phyloP scores from a whole-genome alignment of 2,329 filamentous ascomycete genomes.

The Sporothrix curviconia region DNA sequence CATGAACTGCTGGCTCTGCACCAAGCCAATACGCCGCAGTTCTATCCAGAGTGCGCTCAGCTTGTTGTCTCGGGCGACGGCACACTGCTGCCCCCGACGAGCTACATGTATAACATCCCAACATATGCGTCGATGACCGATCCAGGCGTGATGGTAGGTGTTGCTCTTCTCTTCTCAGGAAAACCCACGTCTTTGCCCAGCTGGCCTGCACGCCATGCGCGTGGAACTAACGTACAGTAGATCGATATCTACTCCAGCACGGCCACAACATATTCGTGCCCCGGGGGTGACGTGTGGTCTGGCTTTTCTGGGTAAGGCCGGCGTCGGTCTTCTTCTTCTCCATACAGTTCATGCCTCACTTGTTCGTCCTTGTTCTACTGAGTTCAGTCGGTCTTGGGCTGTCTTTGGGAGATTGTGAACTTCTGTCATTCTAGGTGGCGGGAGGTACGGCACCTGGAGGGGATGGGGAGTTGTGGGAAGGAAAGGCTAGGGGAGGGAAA shows the following conservation, averaged over 20 bases:
- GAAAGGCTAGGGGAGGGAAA: too few relatives aligned
- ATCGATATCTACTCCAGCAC: slow-evolving; percentile 42
- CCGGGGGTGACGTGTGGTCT: slow-evolving; percentile 44
- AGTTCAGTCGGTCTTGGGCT: too few relatives aligned
- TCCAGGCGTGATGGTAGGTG: slow-evolving; percentile 32
- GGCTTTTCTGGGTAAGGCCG: too few relatives aligned
- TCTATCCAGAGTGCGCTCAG: slow-evolving; percentile 53
- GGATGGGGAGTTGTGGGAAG: too few relatives aligned
- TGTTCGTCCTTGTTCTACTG: too few relatives aligned
- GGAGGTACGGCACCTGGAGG: too few relatives aligned
- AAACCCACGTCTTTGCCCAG: background rate
- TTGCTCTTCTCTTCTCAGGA: background rate
- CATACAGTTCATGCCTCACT: too few relatives aligned
- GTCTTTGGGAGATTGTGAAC: too few relatives aligned
- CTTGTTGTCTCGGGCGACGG: slow-evolving; percentile 44
- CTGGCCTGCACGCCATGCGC: background rate
- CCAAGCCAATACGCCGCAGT: slow-evolving; percentile 44
- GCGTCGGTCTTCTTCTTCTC: too few relatives aligned
- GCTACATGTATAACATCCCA: slow-evolving; percentile 40
- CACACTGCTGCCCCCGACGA: slow-evolving; percentile 33
- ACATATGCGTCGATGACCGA: slow-evolving; percentile 38
- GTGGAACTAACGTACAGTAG: slow-evolving; percentile 19
- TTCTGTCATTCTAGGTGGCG: too few relatives aligned
- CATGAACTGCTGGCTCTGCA: slow-evolving; percentile 52
- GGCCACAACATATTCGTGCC: slow-evolving; percentile 39